Base-by-base conservation (phyloP, 257 asterid genomes). In the Misopates orontium region DNA sequence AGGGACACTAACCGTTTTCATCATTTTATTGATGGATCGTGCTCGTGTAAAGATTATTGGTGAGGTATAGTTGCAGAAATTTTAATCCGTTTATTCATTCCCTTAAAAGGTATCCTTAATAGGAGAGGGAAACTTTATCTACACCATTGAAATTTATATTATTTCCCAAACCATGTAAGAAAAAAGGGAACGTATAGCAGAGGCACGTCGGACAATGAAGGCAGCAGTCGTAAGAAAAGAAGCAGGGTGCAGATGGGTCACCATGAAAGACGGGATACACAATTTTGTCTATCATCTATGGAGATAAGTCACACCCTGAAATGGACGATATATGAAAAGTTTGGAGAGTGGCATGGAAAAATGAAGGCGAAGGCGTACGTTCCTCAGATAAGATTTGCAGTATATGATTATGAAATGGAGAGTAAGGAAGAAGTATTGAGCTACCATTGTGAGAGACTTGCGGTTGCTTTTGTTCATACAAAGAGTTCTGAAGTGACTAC, bases 201-300 rank as follows among this genome's bases (percentile, higher is more conserved):
- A 89, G 75, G 86, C 96, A 14, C 81, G 96, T 20, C 57, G 57
- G 17, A 83, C 79, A 36, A 91, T 91, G 96, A 69, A 74, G 64
- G 77, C 60, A 40, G 90, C 85, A 14, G 80, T 81, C 19, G 95
- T 76, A 1, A 85, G 62, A 69, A 91, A 91, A 64, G 98, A 91
- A 78, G 83, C 91, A 0, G 98, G 98, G 0, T 85, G 95, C 72
- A 91, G 98, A 62, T 91, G 98, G 98, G 98, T 91, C 2, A 78
- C 76, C n/a, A 91, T 86, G 98, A 87, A 79, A 69, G 96, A 85
- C 15, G 95, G 96, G 40, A 73, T 92, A 49, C 97, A 87, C n/a
- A n/a, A n/a, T n/a, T n/a, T n/a, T 41, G 78, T 85, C 23, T 92
- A n/a, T 92, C 14, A 80, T 84, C 13, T 77, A 95, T 9, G 91